phyloP scores from a whole-genome alignment of 768 basidiomycete genomes.

The Trametes coccinea region DNA sequence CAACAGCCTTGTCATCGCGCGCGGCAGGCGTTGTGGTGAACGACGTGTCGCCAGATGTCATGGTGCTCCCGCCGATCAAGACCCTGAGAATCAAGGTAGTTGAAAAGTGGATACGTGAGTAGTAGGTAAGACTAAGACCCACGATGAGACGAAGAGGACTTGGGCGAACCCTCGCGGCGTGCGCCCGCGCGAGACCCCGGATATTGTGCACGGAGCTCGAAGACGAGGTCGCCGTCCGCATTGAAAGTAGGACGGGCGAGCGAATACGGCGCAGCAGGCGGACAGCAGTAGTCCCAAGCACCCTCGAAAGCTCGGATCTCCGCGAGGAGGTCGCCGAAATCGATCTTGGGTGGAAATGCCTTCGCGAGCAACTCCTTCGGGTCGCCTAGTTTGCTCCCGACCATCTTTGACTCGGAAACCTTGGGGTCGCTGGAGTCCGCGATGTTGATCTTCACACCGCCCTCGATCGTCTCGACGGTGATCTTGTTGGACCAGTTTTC shows the following conservation, averaged over 20 bases:
- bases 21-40: too few relatives aligned
- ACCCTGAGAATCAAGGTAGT: too few relatives aligned
- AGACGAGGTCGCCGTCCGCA: conserved; percentile 32
- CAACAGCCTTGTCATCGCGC: too few relatives aligned
- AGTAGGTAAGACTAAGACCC: too few relatives aligned
- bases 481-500: conserved; percentile 29
- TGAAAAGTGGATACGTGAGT: too few relatives aligned
- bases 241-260: conserved; percentile 36
- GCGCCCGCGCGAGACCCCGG: too few relatives aligned
- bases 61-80: too few relatives aligned
- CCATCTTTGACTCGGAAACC: conserved; percentile 18
- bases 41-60: too few relatives aligned
- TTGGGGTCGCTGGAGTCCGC: background rate
- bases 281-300: conserved; percentile 30
- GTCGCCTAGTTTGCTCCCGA: conserved; percentile 20
- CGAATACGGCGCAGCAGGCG: conserved; percentile 27
- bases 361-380: conserved; percentile 24
- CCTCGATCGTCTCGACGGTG: conserved; percentile 19
- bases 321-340: conserved; percentile 26
- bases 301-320: conserved; percentile 32
- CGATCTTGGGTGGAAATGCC: conserved; percentile 26
- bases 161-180: too few relatives aligned
- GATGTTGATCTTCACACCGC: conserved; percentile 28
- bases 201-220: conserved; percentile 26
- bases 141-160: too few relatives aligned